Evolutionary conservation across 2,329 filamentous ascomycete genomes (phyloP).

Genomic region (Scorias spongiosa): DNA sequence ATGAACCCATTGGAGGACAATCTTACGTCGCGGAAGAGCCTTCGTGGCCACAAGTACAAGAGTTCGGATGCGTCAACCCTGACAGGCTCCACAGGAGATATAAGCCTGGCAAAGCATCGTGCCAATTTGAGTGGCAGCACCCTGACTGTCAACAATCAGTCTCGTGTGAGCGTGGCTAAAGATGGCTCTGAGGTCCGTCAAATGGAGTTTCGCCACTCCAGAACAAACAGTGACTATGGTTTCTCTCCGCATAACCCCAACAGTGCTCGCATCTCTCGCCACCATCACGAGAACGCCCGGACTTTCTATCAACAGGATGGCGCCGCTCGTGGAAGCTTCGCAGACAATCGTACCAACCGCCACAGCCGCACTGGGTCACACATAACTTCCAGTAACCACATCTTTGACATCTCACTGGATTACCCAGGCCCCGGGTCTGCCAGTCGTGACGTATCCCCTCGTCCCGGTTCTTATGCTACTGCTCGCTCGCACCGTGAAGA

Average conservation of each 20-base stretch:
- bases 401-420: background rate
- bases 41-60: slow-evolving; percentile 57
- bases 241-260: slow-evolving; percentile 36
- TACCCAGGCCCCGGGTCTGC: background rate
- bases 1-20: slow-evolving; percentile 89
- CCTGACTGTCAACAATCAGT: slow-evolving; percentile 21
- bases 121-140: slow-evolving; percentile 34
- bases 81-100: slow-evolving; percentile 19
- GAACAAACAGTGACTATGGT: background rate
- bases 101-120: slow-evolving; percentile 42
- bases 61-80: slow-evolving; percentile 37
- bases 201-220: slow-evolving; percentile 44
- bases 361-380: slow-evolving; percentile 13
- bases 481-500: background rate
- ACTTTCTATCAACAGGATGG: slow-evolving; percentile 15
- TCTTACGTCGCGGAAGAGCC: slow-evolving; percentile 49
- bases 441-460: background rate
- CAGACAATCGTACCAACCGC: slow-evolving; percentile 16
- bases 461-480: slow-evolving; percentile 11
- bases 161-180: slow-evolving; percentile 29
- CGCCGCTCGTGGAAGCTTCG: slow-evolving; percentile 22
- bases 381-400: slow-evolving; percentile 1
- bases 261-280: slow-evolving; percentile 38
- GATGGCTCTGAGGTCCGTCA: slow-evolving; percentile 69
- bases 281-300: slow-evolving; percentile 37